phyloP scores from a whole-genome alignment of 371 early-diverging fungal species.

The Mucor indicus region DNA sequence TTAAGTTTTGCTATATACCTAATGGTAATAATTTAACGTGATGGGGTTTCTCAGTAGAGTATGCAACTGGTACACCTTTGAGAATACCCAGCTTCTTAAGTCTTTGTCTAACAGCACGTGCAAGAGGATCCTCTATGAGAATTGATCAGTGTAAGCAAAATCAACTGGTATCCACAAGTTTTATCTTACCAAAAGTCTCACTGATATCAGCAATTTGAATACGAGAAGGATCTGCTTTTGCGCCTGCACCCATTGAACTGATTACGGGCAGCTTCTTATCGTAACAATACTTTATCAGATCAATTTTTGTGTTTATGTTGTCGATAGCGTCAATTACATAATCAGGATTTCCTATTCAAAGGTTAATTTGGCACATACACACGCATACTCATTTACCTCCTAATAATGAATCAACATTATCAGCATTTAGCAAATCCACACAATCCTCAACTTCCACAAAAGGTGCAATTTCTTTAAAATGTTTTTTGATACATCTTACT shows the following conservation, averaged over 20 bases:
- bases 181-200: conserved; percentile 73
- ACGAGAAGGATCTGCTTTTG: conserved; percentile 90
- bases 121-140: conserved; percentile 85
- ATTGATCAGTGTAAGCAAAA: background rate
- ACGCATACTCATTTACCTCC: conserved; percentile 43
- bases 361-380: no score
- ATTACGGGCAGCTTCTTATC: conserved; percentile 71
- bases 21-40: conserved; percentile 78
- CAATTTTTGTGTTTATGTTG: conserved; percentile 90
- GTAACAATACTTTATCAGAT: conserved; percentile 83
- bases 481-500: conserved; percentile 70
- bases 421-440: conserved; percentile 71
- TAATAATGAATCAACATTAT: conserved; percentile 69
- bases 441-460: conserved; percentile 76
- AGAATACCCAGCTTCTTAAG: conserved; percentile 71
- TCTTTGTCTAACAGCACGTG: conserved; percentile 76
- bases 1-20: conserved; percentile 19
- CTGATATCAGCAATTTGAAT: conserved; percentile 94
- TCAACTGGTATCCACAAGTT: background rate
- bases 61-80: conserved; percentile 81
- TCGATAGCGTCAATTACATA: conserved; percentile 92
- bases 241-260: conserved; percentile 93
- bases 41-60: conserved; percentile 88
- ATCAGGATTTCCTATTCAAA: conserved; percentile 67
- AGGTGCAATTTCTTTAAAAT: conserved; percentile 74